Conservation (phyloP, 2,329 filamentous ascomycete species). For the Cercospora zeina region DNA sequence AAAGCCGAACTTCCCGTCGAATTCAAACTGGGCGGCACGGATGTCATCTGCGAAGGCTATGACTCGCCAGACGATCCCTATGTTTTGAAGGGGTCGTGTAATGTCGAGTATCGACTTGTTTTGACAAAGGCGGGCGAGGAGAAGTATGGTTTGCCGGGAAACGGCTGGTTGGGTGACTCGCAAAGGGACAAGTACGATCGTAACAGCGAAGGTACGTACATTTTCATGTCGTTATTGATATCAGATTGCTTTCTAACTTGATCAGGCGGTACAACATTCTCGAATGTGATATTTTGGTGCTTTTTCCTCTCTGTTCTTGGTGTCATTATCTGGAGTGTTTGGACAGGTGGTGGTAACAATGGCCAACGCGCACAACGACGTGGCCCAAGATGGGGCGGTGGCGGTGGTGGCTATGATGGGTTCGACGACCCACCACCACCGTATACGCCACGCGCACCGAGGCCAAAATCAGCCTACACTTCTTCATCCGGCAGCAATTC, state of each 20-base stretch:
- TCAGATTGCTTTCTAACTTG: neutral
- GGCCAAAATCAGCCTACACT: conserved; percentile 19
- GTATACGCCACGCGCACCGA: conserved; percentile 42
- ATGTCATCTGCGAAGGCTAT: conserved; percentile 93
- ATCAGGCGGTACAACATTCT: conserved; percentile 4
- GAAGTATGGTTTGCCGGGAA: conserved; percentile 16
- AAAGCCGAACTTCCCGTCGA: conserved; percentile 62
- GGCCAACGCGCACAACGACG: conserved; percentile 18
- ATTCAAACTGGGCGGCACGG: conserved; percentile 77
- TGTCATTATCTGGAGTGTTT: conserved; percentile 38
- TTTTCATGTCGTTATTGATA: neutral
- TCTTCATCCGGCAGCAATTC: conserved; percentile 41
- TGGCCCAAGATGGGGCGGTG: conserved; percentile 39
- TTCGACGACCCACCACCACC: conserved; percentile 56
- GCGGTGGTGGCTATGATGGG: conserved; percentile 45
- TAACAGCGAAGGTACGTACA: conserved; percentile 3
- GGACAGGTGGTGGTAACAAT: conserved; percentile 24
- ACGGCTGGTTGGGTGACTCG: conserved; percentile 5
- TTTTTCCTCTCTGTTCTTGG: conserved; percentile 33
- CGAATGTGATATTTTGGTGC: conserved; percentile 20
- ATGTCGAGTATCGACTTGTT: conserved; percentile 80
- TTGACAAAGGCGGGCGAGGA: conserved; percentile 68
- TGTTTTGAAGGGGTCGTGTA: conserved; percentile 88
- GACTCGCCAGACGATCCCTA: conserved; percentile 72
- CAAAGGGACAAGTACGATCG: neutral